Base-by-base conservation (phyloP, 768 basidiomycete species). In the Kwoniella sp. region DNA sequence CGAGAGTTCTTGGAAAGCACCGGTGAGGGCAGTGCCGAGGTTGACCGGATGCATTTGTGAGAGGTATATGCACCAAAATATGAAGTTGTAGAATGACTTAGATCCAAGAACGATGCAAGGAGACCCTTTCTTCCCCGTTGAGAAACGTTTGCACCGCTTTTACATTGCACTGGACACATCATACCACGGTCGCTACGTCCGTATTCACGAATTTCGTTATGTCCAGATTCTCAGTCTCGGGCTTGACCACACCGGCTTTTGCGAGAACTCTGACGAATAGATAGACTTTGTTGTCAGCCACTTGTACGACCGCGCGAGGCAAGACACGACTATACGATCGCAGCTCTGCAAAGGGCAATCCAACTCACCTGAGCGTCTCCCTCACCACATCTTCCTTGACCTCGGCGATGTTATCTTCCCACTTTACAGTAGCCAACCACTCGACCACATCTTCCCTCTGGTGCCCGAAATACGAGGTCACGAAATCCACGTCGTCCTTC, bases 341-440 rank as follows among this genome's bases (percentile, higher is more conserved):
- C n/a, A 20, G 50, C 17, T 11, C 29, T 29, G 54, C 11, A 34
- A 22, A 31, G 54, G 53, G 23, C 54, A 28, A 67, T 54, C 28
- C 28, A 56, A 76, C 86, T 75, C 76, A 90, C 91, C 82, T 82
- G 8, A 94, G 81, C 0, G 93, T 93, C 45, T 90, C 85, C 5
- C 79, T 76, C 15, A 95, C 84, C 17, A 92, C 87, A 30, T 85
- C 80, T n/a, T 80, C 82, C 7, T 89, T 85, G 51, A 94, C 88
- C 37, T 81, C 82, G 1, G 84, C 79, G 70, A 91, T 89, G 73
- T 88, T 85, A 12, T 83, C 68, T 2, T 91, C 88, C 79, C 92
- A 95, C 2, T 82, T 83, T 22, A 94, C 92, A 4, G 89, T 90
- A 73, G 85, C 82, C 69, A 94, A 82, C 93, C 93, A 95, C 23